Percentiles rank a stretch among this genome's conserved stretches.
Conservation (phyloP, 1,284 basidiomycete genomes). For the Meira nashicola region DNA sequence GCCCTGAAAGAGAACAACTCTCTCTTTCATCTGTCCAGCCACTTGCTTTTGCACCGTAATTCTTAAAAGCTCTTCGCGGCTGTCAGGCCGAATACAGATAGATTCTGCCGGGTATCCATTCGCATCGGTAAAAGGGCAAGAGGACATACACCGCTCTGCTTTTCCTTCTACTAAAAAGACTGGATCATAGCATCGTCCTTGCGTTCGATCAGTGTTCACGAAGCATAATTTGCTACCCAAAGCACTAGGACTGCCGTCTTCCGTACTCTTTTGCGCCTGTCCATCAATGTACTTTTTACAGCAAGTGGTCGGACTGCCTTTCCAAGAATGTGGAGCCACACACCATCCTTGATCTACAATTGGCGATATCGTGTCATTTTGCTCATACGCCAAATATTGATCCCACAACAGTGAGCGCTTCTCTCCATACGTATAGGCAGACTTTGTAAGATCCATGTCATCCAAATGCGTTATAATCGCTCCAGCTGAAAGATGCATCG, state of each 20-base stretch:
- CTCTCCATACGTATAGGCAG: no score
- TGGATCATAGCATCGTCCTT: conserved; percentile 11
- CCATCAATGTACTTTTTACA: not conserved
- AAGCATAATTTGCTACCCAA: not conserved
- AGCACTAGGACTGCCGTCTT: not conserved
- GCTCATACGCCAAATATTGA: no score
- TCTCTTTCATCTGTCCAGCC: not conserved
- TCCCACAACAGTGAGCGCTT: no score
- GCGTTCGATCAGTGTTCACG: not conserved
- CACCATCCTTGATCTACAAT: conserved; percentile 15
- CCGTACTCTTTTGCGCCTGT: not conserved
- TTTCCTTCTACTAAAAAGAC: not conserved
- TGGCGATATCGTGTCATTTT: no score
- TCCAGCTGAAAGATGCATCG: conserved; percentile 1
- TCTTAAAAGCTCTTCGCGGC: conserved; percentile 7
- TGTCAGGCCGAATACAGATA: conserved; percentile 8
- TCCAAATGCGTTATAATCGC: conserved; percentile 8
- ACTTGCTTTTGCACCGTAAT: not conserved
- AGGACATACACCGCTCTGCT: not conserved
- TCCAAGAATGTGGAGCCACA: conserved; percentile 10
- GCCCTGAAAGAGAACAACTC: conserved; percentile 12
- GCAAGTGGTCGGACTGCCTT: not conserved
- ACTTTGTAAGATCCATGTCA: conserved; percentile 4
- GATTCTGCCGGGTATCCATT: not conserved
- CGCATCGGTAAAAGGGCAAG: not conserved